phyloP scores from a whole-genome alignment of 2,329 filamentous ascomycete species.

The Ceratocystis harringtonii region DNA sequence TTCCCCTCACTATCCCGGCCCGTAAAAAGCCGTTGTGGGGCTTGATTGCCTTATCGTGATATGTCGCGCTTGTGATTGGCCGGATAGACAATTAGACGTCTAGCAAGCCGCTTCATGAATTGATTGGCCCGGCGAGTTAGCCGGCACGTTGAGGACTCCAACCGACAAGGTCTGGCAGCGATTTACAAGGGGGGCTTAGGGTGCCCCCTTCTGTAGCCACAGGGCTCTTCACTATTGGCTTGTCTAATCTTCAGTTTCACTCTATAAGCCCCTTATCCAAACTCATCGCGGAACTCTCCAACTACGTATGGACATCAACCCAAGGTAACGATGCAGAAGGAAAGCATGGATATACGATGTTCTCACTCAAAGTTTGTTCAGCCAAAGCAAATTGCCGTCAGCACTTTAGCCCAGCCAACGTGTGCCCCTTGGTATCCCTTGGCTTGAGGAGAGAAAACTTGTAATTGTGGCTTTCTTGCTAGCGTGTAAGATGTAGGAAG shows the following conservation, averaged over 20 bases:
- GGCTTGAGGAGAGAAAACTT: too few species aligned
- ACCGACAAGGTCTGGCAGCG: neutral
- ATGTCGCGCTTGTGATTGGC: neutral
- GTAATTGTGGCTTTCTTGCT: too few species aligned
- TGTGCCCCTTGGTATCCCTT: too few species aligned
- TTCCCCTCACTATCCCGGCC: neutral
- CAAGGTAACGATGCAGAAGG: neutral
- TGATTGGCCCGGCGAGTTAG: neutral
- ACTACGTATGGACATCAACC: neutral
- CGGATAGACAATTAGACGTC: neutral
- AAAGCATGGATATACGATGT: neutral
- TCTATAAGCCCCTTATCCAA: too few species aligned
- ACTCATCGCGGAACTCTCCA: too few species aligned
- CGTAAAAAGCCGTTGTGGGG: neutral
- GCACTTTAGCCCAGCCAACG: neutral
- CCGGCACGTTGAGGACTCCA: neutral
- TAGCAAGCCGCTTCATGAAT: neutral
- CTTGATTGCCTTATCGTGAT: neutral
- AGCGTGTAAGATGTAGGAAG: too few species aligned
- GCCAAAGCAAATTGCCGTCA: neutral
- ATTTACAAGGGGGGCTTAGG: neutral
- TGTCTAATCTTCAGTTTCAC: neutral
- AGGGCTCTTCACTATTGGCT: neutral
- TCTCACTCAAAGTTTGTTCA: neutral
- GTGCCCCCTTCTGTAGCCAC: neutral